Percentiles rank a stretch among this genome's conserved stretches.
Evolutionary conservation across 2,329 filamentous ascomycete species (phyloP).

Genomic region (Exophiala oligosperma): DNA sequence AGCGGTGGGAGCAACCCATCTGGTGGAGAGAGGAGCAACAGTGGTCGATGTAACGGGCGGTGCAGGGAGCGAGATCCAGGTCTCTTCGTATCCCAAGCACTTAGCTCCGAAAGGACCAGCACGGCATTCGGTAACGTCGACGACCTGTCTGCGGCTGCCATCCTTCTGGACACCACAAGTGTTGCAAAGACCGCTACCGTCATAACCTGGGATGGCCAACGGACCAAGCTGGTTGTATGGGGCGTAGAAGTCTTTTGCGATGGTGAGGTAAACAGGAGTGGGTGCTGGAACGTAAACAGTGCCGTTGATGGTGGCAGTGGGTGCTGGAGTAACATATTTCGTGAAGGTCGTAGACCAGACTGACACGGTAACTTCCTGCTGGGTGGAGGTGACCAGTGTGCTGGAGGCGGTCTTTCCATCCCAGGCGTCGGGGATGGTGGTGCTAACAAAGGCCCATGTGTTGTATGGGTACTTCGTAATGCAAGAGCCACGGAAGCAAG

Average conservation of each 20-base stretch:
- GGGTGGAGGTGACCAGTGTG: slow-evolving; percentile 21
- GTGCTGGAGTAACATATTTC: slow-evolving; percentile 13
- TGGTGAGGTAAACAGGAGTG: slow-evolving; percentile 14
- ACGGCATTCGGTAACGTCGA: slow-evolving; percentile 24
- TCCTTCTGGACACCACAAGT: slow-evolving; percentile 17
- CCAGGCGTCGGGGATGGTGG: slow-evolving; percentile 23
- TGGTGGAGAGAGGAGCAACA: slow-evolving; percentile 10
- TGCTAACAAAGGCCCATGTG: slow-evolving; percentile 25
- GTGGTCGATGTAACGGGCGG: slow-evolving; percentile 11
- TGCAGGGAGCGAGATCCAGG: slow-evolving; percentile 21
- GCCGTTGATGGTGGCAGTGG: slow-evolving; percentile 8
- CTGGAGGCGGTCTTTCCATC: slow-evolving; percentile 9
- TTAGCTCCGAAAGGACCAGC: slow-evolving; percentile 11
- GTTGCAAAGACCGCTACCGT: slow-evolving; percentile 24
- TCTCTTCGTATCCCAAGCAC: slow-evolving; percentile 20
- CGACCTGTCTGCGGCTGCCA: slow-evolving; percentile 22
- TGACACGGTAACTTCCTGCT: slow-evolving; percentile 20
- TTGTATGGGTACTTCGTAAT: slow-evolving; percentile 15
- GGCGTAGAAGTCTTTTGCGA: slow-evolving; percentile 23
- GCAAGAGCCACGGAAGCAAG: slow-evolving; percentile 19
- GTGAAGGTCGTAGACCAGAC: slow-evolving; percentile 18
- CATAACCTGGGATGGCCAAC: slow-evolving; percentile 26
- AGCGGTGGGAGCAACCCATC: slow-evolving; percentile 15
- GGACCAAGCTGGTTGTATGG: slow-evolving; percentile 26
- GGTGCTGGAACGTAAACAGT: slow-evolving; percentile 10